Base-by-base conservation (phyloP, 208 protist species). In the Eutreptiella sp. region DNA sequence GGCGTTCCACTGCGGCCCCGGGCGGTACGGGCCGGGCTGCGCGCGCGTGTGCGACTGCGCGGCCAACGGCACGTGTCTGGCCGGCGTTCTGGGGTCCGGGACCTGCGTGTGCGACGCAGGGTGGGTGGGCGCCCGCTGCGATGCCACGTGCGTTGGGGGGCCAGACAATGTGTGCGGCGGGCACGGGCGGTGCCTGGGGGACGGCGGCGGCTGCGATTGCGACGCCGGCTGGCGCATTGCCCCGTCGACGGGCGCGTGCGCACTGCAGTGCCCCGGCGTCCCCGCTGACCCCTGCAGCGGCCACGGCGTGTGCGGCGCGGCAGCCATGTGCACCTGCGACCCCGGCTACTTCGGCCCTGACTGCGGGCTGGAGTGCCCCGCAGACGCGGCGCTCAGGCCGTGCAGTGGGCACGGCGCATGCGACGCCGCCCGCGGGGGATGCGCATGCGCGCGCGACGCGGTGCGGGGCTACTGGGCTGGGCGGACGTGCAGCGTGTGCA, bases 111-210 rank as follows among this genome's bases (percentile, higher is more conserved):
- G n/a, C n/a, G n/a, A n/a, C n/a, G n/a, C n/a, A n/a, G n/a, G n/a
- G n/a, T n/a, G n/a, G n/a, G n/a, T n/a, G n/a, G n/a, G n/a, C n/a
- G n/a, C n/a, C n/a, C n/a, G n/a, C n/a, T n/a, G n/a, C n/a, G n/a
- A n/a, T n/a, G n/a, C n/a, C n/a, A n/a, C n/a, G n/a, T n/a, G n/a
- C n/a, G n/a, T n/a, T n/a, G n/a, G n/a, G n/a, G n/a, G n/a, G n/a
- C n/a, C n/a, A n/a, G n/a, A n/a, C n/a, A n/a, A n/a, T n/a, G n/a
- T 57, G 50, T 64, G 58, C 29, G 33, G 16, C 16, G 53, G 58
- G 4, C 58, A 64, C 43, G 58, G 58, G 7, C 7, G 33, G 4
- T 64, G 58, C 46, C n/a, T 63, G n/a, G 19, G 9, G 16, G 5
- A 9, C 9, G 43, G 43, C 9, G 43, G 9, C n/a, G n/a, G 58